A percentile compares a stretch with the other conserved stretches of the same genome.
Evolutionary conservation across 2,329 filamentous ascomycete species (phyloP).

Genomic region (Botrytis tulipae): DNA sequence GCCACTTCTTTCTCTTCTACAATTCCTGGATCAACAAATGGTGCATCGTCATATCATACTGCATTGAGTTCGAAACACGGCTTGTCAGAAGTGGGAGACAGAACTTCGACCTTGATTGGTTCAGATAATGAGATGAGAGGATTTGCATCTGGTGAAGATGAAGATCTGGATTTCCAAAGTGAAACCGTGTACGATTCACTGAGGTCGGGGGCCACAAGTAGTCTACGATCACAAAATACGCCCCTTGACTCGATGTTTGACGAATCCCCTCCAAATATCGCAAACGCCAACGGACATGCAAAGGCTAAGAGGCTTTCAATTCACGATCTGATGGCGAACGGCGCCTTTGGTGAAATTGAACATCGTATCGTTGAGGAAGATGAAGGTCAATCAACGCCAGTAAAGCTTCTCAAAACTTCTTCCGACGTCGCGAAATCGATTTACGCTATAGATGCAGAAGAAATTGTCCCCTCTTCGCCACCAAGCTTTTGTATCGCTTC

Average conservation of each 20-base stretch:
- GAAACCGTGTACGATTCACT: slow-evolving; percentile 76
- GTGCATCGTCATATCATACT: slow-evolving; percentile 28
- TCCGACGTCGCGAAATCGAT: slow-evolving; percentile 25
- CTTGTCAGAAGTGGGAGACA: slow-evolving; percentile 39
- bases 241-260: slow-evolving; percentile 79
- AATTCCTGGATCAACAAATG: slow-evolving; percentile 44
- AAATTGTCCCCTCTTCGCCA: slow-evolving; percentile 33
- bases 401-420: slow-evolving; percentile 28
- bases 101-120: slow-evolving; percentile 61
- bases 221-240: slow-evolving; percentile 64
- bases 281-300: slow-evolving; percentile 49
- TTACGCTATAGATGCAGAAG: slow-evolving; percentile 25
- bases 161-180: slow-evolving; percentile 75
- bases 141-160: slow-evolving; percentile 68
- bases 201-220: slow-evolving; percentile 67
- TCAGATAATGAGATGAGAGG: slow-evolving; percentile 67
- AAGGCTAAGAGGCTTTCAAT: slow-evolving; percentile 37
- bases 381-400: slow-evolving; percentile 53
- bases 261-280: slow-evolving; percentile 62
- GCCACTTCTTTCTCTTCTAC: slow-evolving; percentile 44
- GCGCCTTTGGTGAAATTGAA: slow-evolving; percentile 52
- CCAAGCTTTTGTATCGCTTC: slow-evolving; percentile 37
- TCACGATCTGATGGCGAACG: slow-evolving; percentile 39
- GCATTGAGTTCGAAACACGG: slow-evolving; percentile 28
- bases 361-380: slow-evolving; percentile 63